Evolutionary conservation across 2,329 filamentous ascomycete genomes (phyloP).

Genomic region (Phoma sp.): DNA sequence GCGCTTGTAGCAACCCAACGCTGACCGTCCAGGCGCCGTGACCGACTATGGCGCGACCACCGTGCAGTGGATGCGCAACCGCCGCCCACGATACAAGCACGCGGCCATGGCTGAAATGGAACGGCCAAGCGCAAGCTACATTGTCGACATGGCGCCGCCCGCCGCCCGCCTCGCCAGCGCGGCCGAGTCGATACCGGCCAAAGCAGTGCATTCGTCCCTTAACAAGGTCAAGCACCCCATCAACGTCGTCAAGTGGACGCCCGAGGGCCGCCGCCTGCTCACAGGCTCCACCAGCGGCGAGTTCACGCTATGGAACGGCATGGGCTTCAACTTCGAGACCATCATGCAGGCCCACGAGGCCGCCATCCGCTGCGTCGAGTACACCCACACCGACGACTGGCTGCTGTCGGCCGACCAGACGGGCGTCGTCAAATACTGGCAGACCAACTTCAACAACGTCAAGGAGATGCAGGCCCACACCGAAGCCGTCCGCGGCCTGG

Average conservation of each 20-base stretch:
- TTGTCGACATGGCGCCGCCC: slow-evolving; percentile 90
- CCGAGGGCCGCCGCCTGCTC: slow-evolving; percentile 87
- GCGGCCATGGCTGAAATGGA: slow-evolving; percentile 77
- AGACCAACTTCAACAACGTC: slow-evolving; percentile 98
- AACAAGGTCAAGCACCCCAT: slow-evolving; percentile 99
- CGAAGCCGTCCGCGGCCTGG: slow-evolving; percentile 87
- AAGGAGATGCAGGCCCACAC: slow-evolving; percentile 91
- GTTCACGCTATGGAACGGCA: slow-evolving; percentile 98
- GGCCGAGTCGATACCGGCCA: slow-evolving; percentile 88
- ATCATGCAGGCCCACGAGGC: slow-evolving; percentile 98
- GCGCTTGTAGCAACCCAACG: neutral
- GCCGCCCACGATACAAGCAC: slow-evolving; percentile 77
- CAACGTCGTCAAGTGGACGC: slow-evolving; percentile 97
- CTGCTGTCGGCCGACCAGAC: slow-evolving; percentile 94
- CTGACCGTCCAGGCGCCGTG: slow-evolving; percentile 70
- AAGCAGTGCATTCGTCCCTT: slow-evolving; percentile 94
- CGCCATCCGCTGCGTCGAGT: slow-evolving; percentile 80
- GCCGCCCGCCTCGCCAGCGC: slow-evolving; percentile 74
- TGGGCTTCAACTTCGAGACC: slow-evolving; percentile 98
- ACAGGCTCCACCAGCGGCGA: slow-evolving; percentile 96
- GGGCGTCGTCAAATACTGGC: slow-evolving; percentile 97
- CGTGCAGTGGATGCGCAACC: slow-evolving; percentile 88
- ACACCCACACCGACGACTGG: slow-evolving; percentile 97
- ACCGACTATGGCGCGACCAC: slow-evolving; percentile 93
- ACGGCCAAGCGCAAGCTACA: slow-evolving; percentile 85